Conservation (phyloP, 1,284 basidiomycete genomes). For the Ganoderma lucidum region DNA sequence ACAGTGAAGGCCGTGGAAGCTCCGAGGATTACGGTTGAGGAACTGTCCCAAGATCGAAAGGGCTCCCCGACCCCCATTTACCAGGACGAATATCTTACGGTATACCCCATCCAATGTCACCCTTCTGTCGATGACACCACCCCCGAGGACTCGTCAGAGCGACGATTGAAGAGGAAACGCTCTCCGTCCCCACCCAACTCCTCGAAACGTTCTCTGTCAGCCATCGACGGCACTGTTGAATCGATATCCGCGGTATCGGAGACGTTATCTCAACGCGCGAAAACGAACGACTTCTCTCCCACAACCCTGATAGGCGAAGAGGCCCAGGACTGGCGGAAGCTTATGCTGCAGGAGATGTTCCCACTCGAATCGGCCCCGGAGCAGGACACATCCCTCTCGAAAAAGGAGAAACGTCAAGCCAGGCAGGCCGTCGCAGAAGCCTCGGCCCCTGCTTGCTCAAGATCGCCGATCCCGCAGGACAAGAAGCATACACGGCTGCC, state of each 20-base stretch:
- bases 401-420: conserved; percentile 18
- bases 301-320: conserved; percentile 45
- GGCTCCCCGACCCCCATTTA: conserved; percentile 49
- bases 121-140: conserved; percentile 26
- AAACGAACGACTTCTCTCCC: conserved; percentile 45
- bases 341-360: conserved; percentile 66
- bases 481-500: conserved; percentile 22
- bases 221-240: conserved; percentile 24
- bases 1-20: conserved; percentile 57
- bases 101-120: conserved; percentile 69
- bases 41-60: conserved; percentile 25
- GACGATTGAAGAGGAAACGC: conserved; percentile 40
- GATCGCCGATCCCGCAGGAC: not conserved
- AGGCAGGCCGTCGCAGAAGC: conserved; percentile 3
- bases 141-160: conserved; percentile 5
- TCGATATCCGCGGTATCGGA: conserved; percentile 10
- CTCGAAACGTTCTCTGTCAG: conserved; percentile 48
- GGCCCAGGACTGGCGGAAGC: conserved; percentile 60
- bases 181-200: conserved; percentile 34
- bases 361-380: conserved; percentile 45
- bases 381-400: conserved; percentile 16
- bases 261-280: conserved; percentile 11
- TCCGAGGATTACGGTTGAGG: conserved; percentile 37
- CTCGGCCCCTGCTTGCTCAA: not conserved
- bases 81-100: conserved; percentile 68